phyloP scores from a whole-genome alignment of 2,329 filamentous ascomycete species.

The Acephala macrosclerotiorum region DNA sequence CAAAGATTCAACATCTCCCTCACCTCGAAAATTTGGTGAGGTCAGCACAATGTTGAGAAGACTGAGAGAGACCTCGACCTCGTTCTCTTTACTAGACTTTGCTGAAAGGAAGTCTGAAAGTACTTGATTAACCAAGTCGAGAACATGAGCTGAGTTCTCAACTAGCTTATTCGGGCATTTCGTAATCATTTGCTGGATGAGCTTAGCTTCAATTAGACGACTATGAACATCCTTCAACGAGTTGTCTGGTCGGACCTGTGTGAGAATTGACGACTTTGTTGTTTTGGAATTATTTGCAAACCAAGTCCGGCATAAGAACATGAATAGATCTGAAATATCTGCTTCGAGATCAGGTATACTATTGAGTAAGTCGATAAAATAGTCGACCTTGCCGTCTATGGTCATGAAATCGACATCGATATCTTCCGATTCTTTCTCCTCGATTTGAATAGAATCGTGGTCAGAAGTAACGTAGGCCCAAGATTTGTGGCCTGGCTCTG shows the following conservation, averaged over 20 bases:
- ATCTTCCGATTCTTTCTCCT: constrained; percentile 29
- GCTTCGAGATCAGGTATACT: constrained; percentile 43
- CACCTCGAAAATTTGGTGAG: constrained; percentile 60
- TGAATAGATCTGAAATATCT: constrained; percentile 66
- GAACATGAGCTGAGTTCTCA: constrained; percentile 67
- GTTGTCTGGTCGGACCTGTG: constrained; percentile 44
- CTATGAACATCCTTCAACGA: constrained; percentile 51
- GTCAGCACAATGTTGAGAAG: constrained; percentile 67
- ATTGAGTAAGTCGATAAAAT: constrained; percentile 58
- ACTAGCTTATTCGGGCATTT: constrained; percentile 69
- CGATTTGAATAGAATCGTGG: constrained; percentile 60
- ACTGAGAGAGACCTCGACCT: constrained; percentile 62
- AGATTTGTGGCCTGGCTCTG: constrained; percentile 36
- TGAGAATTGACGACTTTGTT: constrained; percentile 31
- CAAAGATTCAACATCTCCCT: constrained; percentile 49
- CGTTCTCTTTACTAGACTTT: constrained; percentile 54
- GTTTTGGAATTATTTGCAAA: constrained; percentile 47
- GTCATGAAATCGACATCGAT: constrained; percentile 25
- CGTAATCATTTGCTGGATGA: constrained; percentile 71
- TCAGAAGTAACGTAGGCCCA: constrained; percentile 62
- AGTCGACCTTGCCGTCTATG: constrained; percentile 52
- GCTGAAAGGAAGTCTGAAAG: constrained; percentile 46
- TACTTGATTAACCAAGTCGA: constrained; percentile 69
- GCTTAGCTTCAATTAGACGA: constrained; percentile 63
- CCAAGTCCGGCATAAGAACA: constrained; percentile 66